These are phyloP conservation scores for Ogataea henricii DNA, from an alignment of 805 yeast genomes.

Conservation along the genomic window DNA sequence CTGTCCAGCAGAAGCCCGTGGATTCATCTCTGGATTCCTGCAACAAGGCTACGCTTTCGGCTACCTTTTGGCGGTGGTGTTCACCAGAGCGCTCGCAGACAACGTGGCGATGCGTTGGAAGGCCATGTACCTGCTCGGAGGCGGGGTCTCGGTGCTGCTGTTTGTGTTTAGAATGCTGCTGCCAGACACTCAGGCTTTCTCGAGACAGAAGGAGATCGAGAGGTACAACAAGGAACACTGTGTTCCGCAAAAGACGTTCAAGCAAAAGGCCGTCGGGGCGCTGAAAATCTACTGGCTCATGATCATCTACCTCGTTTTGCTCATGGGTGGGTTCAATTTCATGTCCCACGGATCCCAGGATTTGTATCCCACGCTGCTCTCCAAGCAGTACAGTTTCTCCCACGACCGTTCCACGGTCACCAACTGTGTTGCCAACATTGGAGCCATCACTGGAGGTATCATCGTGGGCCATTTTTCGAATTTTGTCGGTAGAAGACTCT, in stretches of 20 bases:
- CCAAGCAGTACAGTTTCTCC: conserved; percentile 46
- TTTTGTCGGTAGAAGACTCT: conserved; percentile 55
- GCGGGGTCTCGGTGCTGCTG: conserved; percentile 53
- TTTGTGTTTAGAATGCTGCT: conserved; percentile 43
- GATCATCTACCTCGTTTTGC: conserved; percentile 53
- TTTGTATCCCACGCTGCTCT: conserved; percentile 56
- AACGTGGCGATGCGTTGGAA: conserved; percentile 59
- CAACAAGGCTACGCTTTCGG: conserved; percentile 84
- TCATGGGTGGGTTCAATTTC: conserved; percentile 67
- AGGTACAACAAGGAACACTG: conserved; percentile 33
- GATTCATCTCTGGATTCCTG: conserved; percentile 64
- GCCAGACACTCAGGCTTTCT: conserved; percentile 57
- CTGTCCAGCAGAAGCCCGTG: conserved; percentile 54
- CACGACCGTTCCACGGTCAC: conserved; percentile 52
- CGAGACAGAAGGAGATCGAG: conserved; percentile 41
- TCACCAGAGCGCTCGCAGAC: conserved; percentile 62
- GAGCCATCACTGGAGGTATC: conserved; percentile 60
- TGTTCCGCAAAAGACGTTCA: conserved; percentile 36
- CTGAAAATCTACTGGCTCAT: conserved; percentile 57
- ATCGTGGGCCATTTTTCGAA: conserved; percentile 56
- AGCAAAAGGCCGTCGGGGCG: conserved; percentile 37
- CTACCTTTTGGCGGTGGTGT: conserved; percentile 62
- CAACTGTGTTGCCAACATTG: conserved; percentile 57
- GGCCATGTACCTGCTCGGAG: conserved; percentile 67
- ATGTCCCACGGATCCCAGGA: conserved; percentile 67